A percentile compares a stretch with the other conserved stretches of the same genome.
Evolutionary conservation across 2,329 filamentous ascomycete genomes (phyloP).

Genomic region (Nemania diffusa): DNA sequence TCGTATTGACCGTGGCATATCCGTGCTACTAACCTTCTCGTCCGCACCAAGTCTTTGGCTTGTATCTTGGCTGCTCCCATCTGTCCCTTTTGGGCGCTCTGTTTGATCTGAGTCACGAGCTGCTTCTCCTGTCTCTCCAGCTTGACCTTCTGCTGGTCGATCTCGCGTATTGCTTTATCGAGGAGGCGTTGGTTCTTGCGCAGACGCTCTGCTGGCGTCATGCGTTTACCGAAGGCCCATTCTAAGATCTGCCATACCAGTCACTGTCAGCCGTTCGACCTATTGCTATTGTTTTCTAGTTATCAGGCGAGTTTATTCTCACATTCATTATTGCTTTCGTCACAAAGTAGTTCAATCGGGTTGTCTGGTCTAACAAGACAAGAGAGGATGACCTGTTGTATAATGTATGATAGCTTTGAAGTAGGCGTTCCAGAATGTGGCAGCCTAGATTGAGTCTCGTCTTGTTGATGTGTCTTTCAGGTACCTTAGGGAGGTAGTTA

Average conservation of each 20-base stretch:
- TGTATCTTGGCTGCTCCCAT: constrained; percentile 99
- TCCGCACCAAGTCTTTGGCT: constrained; percentile 94
- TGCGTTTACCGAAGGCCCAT: constrained; percentile 99
- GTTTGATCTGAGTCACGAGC: constrained; percentile 94
- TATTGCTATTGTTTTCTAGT: neutral
- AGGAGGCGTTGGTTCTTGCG: constrained; percentile 95
- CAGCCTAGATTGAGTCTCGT: constrained; percentile 3
- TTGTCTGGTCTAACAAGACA: neutral
- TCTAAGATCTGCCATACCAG: constrained; percentile 80
- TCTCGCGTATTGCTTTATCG: constrained; percentile 95
- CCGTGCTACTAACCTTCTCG: constrained; percentile 69
- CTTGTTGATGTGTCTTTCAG: constrained; percentile 14
- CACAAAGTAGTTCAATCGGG: neutral
- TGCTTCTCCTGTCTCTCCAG: constrained; percentile 99
- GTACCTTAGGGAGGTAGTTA: neutral
- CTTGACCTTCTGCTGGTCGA: constrained; percentile 94
- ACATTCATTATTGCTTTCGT: constrained; percentile 33
- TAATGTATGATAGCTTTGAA: neutral
- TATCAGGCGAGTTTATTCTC: neutral
- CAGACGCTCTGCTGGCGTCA: constrained; percentile 92
- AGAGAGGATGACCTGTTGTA: neutral
- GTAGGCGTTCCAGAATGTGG: constrained; percentile 5
- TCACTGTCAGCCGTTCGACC: constrained; percentile 14
- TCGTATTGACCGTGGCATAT: neutral
- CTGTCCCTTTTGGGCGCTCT: constrained; percentile 96